These are phyloP conservation scores for Omphalea diandra DNA, from an alignment of 441 rosid species.

Conservation along the genomic window DNA sequence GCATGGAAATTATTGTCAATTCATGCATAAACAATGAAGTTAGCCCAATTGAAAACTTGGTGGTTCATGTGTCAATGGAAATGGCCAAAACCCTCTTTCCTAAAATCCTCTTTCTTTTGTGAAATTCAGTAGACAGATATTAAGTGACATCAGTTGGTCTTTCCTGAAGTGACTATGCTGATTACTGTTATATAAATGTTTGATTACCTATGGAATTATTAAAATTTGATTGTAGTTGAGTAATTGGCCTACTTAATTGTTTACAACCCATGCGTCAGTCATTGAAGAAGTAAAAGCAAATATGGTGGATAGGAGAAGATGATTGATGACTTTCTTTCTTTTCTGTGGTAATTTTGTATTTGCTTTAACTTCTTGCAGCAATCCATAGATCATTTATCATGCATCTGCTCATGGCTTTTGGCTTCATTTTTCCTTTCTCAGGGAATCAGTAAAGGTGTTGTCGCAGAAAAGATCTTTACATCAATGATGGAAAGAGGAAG, in stretches of 20 bases:
- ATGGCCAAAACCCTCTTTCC: too few relatives aligned
- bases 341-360: not conserved
- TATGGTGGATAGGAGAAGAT: not conserved
- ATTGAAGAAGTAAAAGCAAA: not conserved
- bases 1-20: not conserved
- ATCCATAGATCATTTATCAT: not conserved
- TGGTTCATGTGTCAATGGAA: not conserved
- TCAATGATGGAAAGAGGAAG: conserved; percentile 45
- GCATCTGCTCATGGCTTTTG: not conserved
- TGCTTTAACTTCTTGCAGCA: not conserved
- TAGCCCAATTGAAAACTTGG: not conserved
- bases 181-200: not conserved
- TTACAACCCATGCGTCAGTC: not conserved
- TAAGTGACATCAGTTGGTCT: not conserved
- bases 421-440: conserved; percentile 26
- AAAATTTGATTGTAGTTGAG: not conserved
- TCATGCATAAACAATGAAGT: not conserved
- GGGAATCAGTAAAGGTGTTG: conserved; percentile 69
- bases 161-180: not conserved
- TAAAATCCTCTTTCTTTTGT: not conserved
- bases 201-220: not conserved
- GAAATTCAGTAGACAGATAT: too few relatives aligned
- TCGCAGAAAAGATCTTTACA: conserved; percentile 56
- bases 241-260: not conserved
- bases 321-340: not conserved